Conservation (phyloP, 2,329 filamentous ascomycete species). For the Cercospora sojina region DNA sequence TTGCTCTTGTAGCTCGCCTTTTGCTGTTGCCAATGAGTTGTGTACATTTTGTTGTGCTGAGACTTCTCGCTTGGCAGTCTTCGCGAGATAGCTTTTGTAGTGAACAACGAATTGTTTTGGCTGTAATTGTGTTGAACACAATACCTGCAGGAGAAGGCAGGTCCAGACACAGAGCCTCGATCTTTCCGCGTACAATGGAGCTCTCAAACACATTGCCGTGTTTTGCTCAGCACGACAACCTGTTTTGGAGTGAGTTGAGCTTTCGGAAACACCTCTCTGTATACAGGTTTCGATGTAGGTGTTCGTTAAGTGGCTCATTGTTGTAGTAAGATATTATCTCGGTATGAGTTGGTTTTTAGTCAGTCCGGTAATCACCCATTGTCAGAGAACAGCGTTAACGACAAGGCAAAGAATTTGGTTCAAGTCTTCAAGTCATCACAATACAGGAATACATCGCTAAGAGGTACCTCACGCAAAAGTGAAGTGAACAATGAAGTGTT, state of each 20-base stretch:
- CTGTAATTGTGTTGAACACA: background rate
- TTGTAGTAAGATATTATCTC: background rate
- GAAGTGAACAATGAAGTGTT: background rate
- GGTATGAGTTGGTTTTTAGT: background rate
- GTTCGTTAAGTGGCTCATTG: background rate
- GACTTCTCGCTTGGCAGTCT: too few relatives aligned
- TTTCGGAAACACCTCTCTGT: background rate
- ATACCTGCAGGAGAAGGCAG: background rate
- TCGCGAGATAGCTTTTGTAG: background rate
- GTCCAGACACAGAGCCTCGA: background rate
- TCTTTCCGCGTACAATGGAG: background rate
- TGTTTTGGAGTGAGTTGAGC: background rate
- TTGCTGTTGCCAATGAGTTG: too few relatives aligned
- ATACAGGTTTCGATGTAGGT: background rate
- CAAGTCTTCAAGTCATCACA: background rate
- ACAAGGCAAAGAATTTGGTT: background rate
- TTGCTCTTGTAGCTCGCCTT: background rate
- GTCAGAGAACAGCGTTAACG: background rate
- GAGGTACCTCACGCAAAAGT: background rate
- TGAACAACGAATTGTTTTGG: background rate
- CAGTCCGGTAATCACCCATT: background rate
- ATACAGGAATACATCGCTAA: background rate
- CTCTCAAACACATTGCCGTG: background rate
- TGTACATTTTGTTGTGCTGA: background rate
- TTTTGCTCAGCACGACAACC: background rate